These are phyloP conservation scores for Rhizopogon sp. DNA, from an alignment of 768 basidiomycete genomes.

Conservation along the genomic window DNA sequence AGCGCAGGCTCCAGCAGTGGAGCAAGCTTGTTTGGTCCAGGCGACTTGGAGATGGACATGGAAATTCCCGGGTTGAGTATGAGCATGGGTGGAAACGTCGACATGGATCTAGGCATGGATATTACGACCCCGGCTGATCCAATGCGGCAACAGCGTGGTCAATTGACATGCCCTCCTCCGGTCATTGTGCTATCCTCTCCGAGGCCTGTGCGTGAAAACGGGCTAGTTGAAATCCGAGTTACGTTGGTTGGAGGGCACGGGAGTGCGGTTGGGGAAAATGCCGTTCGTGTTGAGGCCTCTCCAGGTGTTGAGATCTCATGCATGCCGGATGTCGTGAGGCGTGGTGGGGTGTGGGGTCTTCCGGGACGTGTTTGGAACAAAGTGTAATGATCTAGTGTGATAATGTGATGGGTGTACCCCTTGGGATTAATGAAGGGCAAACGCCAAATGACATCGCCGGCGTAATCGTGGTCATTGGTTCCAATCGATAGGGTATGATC, in stretches of 20 bases:
- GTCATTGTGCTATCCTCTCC: conserved; percentile 65
- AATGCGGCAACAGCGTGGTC: not conserved
- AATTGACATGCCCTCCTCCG: conserved; percentile 32
- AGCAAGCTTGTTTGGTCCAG: conserved; percentile 23
- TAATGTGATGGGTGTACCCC: not conserved
- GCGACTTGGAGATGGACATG: conserved; percentile 30
- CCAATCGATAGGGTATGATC: no score
- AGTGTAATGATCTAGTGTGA: not conserved
- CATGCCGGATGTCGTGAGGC: conserved; percentile 66
- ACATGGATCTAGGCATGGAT: conserved; percentile 24
- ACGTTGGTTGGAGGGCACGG: conserved; percentile 46
- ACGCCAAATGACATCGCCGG: not conserved
- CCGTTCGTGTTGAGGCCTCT: conserved; percentile 18
- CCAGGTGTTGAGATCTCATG: conserved; percentile 46
- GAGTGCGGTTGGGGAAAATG: conserved; percentile 10
- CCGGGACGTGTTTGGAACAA: conserved; percentile 57
- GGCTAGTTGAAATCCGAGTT: conserved; percentile 61
- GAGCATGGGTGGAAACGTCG: conserved; percentile 28
- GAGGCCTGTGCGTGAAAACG: conserved; percentile 57
- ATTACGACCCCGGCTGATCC: conserved; percentile 12
- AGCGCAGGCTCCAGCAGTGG: conserved; percentile 16
- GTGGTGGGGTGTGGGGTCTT: conserved; percentile 67
- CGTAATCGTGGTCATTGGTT: not conserved
- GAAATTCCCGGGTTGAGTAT: conserved; percentile 30
- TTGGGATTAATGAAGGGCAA: not conserved